Percentiles rank a stretch among this genome's conserved stretches.
Conservation (phyloP, 768 basidiomycete species). For the Podaxis rugospora region DNA sequence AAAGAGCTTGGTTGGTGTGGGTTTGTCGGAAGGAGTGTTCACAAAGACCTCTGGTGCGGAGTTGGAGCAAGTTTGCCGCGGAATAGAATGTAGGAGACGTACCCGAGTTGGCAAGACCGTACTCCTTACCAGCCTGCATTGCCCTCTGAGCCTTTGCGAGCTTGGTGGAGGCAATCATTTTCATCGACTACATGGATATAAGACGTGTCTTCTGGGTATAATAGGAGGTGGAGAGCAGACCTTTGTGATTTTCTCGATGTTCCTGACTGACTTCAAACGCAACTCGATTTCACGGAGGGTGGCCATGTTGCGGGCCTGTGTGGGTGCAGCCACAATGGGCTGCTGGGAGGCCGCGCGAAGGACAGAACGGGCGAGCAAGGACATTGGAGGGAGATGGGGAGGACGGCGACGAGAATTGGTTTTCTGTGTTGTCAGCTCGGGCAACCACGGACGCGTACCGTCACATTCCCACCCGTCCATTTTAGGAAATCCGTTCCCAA, state of each 20-base stretch:
- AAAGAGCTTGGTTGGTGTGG: slow-evolving; percentile 80
- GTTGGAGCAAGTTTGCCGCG: slow-evolving; percentile 4
- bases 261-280: slow-evolving; percentile 92
- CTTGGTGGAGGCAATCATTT: slow-evolving; percentile 99
- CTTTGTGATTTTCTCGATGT: slow-evolving; percentile 99
- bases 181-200: slow-evolving; percentile 73
- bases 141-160: slow-evolving; percentile 94
- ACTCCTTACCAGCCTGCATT: slow-evolving; percentile 89
- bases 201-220: neutral
- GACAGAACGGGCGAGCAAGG: slow-evolving; percentile 46
- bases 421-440: slow-evolving; percentile 28
- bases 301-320: slow-evolving; percentile 82
- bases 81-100: slow-evolving; percentile 21
- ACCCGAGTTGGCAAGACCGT: slow-evolving; percentile 92
- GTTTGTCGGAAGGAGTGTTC: slow-evolving; percentile 64
- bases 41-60: slow-evolving; percentile 75
- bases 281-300: slow-evolving; percentile 97
- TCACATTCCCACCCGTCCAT: slow-evolving; percentile 26
- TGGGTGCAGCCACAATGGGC: slow-evolving; percentile 36
- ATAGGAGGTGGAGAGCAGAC: slow-evolving; percentile 36
- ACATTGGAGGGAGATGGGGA: slow-evolving; percentile 22
- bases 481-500: slow-evolving; percentile 20
- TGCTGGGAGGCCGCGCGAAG: slow-evolving; percentile 34
- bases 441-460: slow-evolving; percentile 34
- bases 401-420: slow-evolving; percentile 11